Conservation (phyloP, 148 eudicot species). For the Silene latifolia region DNA sequence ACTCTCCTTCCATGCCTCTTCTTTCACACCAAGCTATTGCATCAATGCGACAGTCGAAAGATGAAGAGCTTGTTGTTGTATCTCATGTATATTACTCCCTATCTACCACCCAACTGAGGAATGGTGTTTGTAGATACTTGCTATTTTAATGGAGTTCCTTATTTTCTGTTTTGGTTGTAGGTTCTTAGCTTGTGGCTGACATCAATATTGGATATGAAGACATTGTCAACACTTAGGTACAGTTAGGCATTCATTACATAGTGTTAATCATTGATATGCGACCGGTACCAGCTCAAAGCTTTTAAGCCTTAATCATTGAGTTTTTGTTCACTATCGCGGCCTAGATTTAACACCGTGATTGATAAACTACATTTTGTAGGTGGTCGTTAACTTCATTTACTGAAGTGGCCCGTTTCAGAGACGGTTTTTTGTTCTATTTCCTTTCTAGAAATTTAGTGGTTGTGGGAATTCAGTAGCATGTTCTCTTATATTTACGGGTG, state of each 20-base stretch:
- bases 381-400: background rate
- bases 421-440: background rate
- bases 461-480: background rate
- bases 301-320: too few relatives aligned
- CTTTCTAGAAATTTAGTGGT: background rate
- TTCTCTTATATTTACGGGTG: background rate
- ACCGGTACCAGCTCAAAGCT: too few relatives aligned
- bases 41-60: too few relatives aligned
- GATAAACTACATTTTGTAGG: too few relatives aligned
- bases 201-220: slow-evolving; percentile 91
- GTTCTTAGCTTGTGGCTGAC: slow-evolving; percentile 93
- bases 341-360: too few relatives aligned
- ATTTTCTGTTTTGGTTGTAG: slow-evolving; percentile 23
- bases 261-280: too few relatives aligned
- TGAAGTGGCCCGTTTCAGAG: background rate
- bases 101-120: background rate
- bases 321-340: too few relatives aligned
- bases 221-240: slow-evolving; percentile 92
- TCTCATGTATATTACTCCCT: slow-evolving; percentile 25
- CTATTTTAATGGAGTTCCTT: slow-evolving; percentile 7
- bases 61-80: too few relatives aligned
- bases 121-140: background rate
- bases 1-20: too few relatives aligned
- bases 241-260: too few relatives aligned
- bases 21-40: too few relatives aligned